phyloP scores from a whole-genome alignment of 768 basidiomycete species.

The Daedalea quercina region DNA sequence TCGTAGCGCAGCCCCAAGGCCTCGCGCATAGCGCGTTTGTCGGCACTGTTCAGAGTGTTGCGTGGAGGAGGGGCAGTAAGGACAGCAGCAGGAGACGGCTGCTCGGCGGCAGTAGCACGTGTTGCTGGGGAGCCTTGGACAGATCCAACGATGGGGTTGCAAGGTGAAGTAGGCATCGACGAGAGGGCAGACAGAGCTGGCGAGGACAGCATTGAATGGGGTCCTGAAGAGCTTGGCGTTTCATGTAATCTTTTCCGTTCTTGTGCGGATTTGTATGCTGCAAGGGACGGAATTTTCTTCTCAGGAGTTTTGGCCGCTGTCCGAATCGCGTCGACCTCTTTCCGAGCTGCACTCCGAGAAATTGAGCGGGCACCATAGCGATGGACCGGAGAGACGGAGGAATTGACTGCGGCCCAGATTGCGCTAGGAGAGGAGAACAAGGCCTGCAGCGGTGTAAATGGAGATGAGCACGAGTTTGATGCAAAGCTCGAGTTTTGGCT shows the following conservation, averaged over 20 bases:
- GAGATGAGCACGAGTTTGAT: constrained; percentile 7
- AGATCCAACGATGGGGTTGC: not conserved
- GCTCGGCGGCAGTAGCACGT: not conserved
- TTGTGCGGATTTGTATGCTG: constrained; percentile 10
- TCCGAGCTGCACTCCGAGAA: not conserved
- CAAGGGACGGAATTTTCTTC: constrained; percentile 12
- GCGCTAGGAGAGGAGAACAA: constrained; percentile 15
- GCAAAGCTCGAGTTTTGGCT: not conserved
- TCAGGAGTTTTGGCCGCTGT: not conserved
- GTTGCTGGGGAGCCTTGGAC: not conserved
- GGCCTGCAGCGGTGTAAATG: constrained; percentile 9
- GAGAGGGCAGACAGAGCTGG: constrained; percentile 15
- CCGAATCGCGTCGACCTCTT: not conserved
- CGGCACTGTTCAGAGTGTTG: not conserved
- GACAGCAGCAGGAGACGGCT: not conserved
- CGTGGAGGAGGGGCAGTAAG: not conserved
- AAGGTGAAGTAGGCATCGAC: constrained; percentile 10
- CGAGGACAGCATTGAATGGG: not conserved
- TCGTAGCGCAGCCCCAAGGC: not conserved
- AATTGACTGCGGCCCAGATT: constrained; percentile 9
- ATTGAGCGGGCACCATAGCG: constrained; percentile 1
- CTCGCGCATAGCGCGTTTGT: not conserved
- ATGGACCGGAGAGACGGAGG: constrained; percentile 10
- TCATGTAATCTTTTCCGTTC: not conserved
- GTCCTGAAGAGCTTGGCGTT: not conserved